Conservation (phyloP, 768 basidiomycete genomes). For the Pleurotus tuoliensis region DNA sequence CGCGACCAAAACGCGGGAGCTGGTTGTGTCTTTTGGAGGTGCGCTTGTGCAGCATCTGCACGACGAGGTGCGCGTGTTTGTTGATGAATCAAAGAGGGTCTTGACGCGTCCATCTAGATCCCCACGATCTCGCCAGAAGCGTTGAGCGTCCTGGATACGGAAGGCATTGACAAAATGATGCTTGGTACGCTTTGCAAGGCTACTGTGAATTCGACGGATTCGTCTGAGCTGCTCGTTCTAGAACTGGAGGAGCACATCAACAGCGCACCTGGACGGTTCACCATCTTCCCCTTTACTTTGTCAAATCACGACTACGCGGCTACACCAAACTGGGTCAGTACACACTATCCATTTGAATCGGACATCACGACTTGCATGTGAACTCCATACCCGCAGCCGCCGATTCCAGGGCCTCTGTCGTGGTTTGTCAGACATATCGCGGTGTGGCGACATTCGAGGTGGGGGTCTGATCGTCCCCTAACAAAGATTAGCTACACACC, state of each 20-base stretch:
- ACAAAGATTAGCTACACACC: background rate
- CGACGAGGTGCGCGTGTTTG: constrained; percentile 19
- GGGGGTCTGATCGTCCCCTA: background rate
- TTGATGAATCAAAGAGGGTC: background rate
- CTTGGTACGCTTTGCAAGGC: background rate
- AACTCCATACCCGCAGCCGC: constrained; percentile 8
- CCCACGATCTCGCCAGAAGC: constrained; percentile 1
- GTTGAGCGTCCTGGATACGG: background rate
- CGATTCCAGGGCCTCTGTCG: constrained; percentile 14
- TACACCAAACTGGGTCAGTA: constrained; percentile 18
- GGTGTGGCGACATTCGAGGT: constrained; percentile 13
- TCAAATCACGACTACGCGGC: constrained; percentile 17
- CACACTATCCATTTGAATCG: background rate
- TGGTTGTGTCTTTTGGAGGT: constrained; percentile 19
- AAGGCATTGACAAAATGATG: background rate
- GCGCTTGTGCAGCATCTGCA: constrained; percentile 19
- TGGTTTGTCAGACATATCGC: constrained; percentile 19
- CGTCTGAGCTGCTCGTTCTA: background rate
- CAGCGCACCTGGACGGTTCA: constrained; percentile 8
- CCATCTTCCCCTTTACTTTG: constrained; percentile 16
- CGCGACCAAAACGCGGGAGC: constrained; percentile 11
- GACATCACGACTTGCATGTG: background rate
- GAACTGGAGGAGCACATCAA: constrained; percentile 20
- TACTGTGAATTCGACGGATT: background rate
- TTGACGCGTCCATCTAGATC: background rate